phyloP scores from a whole-genome alignment of 495 filamentous ascomycete species.

The Podospora australis region DNA sequence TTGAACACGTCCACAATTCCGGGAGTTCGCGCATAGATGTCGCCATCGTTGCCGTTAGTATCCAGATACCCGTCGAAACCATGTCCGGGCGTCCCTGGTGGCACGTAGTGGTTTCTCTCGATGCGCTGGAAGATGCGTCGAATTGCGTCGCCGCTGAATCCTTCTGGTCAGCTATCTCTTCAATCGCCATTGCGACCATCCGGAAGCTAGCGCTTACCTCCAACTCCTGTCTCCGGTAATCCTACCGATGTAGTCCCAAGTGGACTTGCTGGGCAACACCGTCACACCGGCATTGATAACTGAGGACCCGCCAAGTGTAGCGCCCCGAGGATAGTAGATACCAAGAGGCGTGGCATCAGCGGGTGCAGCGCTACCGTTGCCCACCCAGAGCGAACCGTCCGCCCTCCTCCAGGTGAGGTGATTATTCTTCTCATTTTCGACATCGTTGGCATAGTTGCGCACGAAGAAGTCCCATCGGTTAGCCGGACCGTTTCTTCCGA shows the following conservation, averaged over 20 bases:
- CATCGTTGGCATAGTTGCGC: slow-evolving; percentile 31
- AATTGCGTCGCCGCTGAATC: slow-evolving; percentile 32
- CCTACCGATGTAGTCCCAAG: slow-evolving; percentile 42
- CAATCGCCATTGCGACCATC: no score
- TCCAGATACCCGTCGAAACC: slow-evolving; percentile 53
- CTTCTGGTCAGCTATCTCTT: not conserved
- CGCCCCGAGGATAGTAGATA: slow-evolving; percentile 44
- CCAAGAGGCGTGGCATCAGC: slow-evolving; percentile 35
- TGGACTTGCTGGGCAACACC: slow-evolving; percentile 32
- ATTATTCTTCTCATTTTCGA: slow-evolving; percentile 25
- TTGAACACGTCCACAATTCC: slow-evolving; percentile 31
- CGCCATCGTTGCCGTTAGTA: slow-evolving; percentile 27
- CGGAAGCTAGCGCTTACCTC: slow-evolving; percentile 21
- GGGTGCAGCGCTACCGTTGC: slow-evolving; percentile 24
- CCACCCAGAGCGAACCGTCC: slow-evolving; percentile 27
- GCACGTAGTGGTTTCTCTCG: slow-evolving; percentile 49
- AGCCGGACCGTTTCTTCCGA: slow-evolving; percentile 19
- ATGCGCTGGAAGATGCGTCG: slow-evolving; percentile 39
- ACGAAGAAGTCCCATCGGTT: slow-evolving; percentile 38
- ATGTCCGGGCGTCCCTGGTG: slow-evolving; percentile 39
- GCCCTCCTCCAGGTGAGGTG: slow-evolving; percentile 29
- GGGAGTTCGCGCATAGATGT: slow-evolving; percentile 34
- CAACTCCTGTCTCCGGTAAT: slow-evolving; percentile 42
- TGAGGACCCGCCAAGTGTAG: slow-evolving; percentile 40
- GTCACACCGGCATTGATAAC: slow-evolving; percentile 39